Percentiles rank a stretch among this genome's conserved stretches.
Evolutionary conservation across 2,329 filamentous ascomycete genomes (phyloP).

Genomic region (Apiospora pterosperma): DNA sequence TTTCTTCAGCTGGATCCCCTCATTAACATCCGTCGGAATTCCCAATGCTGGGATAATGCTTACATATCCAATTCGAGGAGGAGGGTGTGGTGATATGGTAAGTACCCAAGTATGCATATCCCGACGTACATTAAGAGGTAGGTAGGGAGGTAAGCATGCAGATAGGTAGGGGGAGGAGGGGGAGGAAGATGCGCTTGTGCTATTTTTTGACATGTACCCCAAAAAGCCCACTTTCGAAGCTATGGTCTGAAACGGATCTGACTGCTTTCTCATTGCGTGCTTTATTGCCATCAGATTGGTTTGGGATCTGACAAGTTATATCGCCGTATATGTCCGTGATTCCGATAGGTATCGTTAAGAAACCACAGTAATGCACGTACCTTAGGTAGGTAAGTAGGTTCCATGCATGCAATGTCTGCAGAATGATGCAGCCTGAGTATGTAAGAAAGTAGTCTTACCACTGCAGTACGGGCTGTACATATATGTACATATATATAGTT

Average conservation of each 20-base stretch:
- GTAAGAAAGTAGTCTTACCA: too few relatives aligned
- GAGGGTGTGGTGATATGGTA: constrained; percentile 1
- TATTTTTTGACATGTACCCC: constrained; percentile 3
- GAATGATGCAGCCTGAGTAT: too few relatives aligned
- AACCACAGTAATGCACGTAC: not conserved
- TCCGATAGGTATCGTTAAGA: not conserved
- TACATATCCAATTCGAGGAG: not conserved
- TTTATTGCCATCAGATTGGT: not conserved
- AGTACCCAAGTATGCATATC: too few relatives aligned
- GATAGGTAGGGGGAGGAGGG: not conserved
- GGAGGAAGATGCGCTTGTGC: not conserved
- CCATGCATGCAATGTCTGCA: not conserved
- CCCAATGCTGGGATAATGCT: not conserved
- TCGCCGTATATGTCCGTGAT: not conserved
- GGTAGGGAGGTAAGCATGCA: too few relatives aligned
- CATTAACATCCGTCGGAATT: not conserved
- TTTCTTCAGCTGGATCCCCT: not conserved
- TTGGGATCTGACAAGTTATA: not conserved
- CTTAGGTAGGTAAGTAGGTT: not conserved
- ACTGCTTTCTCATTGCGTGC: constrained; percentile 1
- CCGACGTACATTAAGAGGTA: too few relatives aligned
- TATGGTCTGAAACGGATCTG: not conserved
- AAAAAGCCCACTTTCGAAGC: not conserved
- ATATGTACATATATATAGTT: too few relatives aligned
- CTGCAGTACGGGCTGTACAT: too few relatives aligned